Evolutionary conservation across 208 protist species (phyloP).

Genomic region (Acanthamoeba healyi): DNA sequence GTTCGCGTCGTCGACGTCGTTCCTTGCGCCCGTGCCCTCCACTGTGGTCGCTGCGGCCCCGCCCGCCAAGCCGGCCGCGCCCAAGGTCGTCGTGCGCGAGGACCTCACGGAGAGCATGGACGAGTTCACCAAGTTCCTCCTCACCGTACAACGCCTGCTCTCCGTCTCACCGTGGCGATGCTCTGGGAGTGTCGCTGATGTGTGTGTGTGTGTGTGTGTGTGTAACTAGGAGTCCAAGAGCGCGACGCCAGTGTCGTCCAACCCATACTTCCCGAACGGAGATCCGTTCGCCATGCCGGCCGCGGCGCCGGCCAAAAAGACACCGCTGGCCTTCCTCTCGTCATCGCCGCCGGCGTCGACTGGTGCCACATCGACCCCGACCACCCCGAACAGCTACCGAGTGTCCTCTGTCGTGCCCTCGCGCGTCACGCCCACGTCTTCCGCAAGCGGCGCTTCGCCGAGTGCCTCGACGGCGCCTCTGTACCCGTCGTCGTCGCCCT

Average conservation of each 20-base stretch:
- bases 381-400: neutral
- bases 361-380: neutral
- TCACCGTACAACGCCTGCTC: neutral
- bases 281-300: conserved; percentile 22
- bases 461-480: neutral
- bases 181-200: too few relatives aligned
- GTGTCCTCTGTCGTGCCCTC: neutral
- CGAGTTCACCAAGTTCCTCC: conserved; percentile 47
- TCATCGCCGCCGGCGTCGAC: neutral
- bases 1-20: conserved; percentile 45
- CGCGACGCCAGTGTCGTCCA: conserved; percentile 1
- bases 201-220: too few relatives aligned
- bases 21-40: neutral
- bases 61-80: neutral
- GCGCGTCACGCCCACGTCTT: neutral
- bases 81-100: neutral
- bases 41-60: neutral
- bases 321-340: conserved; percentile 14
- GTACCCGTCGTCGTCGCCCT: neutral
- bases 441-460: neutral
- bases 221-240: neutral
- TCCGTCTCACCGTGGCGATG: neutral
- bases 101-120: conserved; percentile 54
- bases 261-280: conserved; percentile 41
- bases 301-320: conserved; percentile 6